Base-by-base conservation (phyloP, 202 grass and related monocot genomes). In the Setaria italica region DNA sequence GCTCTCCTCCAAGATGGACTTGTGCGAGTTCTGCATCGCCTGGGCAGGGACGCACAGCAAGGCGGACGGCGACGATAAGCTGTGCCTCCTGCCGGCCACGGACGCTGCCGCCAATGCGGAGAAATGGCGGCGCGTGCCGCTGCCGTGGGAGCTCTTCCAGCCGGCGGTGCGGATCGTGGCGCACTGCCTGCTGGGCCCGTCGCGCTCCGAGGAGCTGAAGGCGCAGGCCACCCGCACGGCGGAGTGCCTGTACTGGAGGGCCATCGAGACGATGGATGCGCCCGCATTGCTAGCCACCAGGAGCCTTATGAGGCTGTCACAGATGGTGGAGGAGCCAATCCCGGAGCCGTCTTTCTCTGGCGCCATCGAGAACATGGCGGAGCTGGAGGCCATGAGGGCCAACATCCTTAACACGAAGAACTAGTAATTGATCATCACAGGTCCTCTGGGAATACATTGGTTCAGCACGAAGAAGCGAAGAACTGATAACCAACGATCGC, bases 111-210 rank as follows among this genome's bases (percentile, higher is more conserved):
- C 71, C 5, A 34, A 30, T 0, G 78, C 84, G 50, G 87, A 71
- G 74, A 94, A 86, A 77, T 86, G 78, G 62, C 12, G 62, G 50
- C 65, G 60, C 77, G 84, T 94, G 78, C 91, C 93, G 15, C 54
- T 95, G 78, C 91, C 91, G 6, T 94, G 93, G 91, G 96, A 99
- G 79, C 82, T 99, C 43, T 95, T 94, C 35, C 90, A 92, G 76
- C 90, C 96, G 19, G 50, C 67, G 35, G 9, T 94, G 57, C 88
- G 85, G 85, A 78, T 99, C 48, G 80, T 92, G n/a, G 88, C 82
- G 56, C 91, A 99, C 79, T 94, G 96, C 88, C 76, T 99, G 7
- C 62, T 99, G 48, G 90, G 88, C 0, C 71, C 86, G 8, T 51
- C 76, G 14, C 39, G 33, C 50, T 90, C 88, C 15, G 85, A 87